A percentile compares a stretch with the other conserved stretches of the same genome.
These are phyloP conservation scores for Oryza officinalis DNA, from an alignment of 176 grass and related monocot species.

Conservation along the genomic window DNA sequence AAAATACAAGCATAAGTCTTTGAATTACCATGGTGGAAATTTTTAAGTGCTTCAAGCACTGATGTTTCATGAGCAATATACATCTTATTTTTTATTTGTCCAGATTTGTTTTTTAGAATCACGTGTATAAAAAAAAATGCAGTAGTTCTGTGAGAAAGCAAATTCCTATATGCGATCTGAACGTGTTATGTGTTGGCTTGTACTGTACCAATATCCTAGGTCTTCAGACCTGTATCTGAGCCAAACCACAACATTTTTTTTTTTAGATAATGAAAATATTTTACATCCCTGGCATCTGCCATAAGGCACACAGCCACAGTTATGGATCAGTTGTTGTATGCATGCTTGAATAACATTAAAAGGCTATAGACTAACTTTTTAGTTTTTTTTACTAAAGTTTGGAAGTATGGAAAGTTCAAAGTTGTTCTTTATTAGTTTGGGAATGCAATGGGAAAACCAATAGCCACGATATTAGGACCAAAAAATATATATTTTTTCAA, in stretches of 20 bases:
- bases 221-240: background rate
- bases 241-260: background rate
- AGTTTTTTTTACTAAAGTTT: too few species aligned
- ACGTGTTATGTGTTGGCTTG: background rate
- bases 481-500: background rate
- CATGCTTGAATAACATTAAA: too few species aligned
- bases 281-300: too few species aligned
- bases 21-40: background rate
- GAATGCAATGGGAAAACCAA: too few species aligned
- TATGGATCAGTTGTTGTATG: too few species aligned
- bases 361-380: too few species aligned
- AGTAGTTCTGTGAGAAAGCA: background rate
- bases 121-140: background rate
- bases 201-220: background rate
- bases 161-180: background rate
- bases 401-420: too few species aligned
- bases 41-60: background rate
- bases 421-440: too few species aligned
- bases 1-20: background rate
- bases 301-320: too few species aligned
- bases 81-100: background rate
- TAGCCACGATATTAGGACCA: too few species aligned
- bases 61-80: background rate
- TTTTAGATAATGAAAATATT: too few species aligned
- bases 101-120: background rate